Evolutionary conservation across 164 flowering plant genomes (phyloP).

Genomic region (Liquidambar formosana): DNA sequence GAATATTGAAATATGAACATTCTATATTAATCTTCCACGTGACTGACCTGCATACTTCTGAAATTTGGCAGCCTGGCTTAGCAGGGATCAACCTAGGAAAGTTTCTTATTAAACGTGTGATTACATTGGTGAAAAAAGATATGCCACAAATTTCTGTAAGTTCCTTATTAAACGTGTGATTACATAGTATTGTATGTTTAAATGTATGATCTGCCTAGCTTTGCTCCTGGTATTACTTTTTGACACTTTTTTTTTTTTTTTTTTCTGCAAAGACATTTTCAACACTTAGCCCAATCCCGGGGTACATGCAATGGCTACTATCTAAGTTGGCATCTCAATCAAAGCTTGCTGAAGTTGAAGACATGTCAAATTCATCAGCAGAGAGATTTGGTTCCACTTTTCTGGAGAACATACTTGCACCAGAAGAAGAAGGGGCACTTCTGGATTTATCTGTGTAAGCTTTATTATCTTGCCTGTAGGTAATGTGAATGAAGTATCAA

Average conservation of each 20-base stretch:
- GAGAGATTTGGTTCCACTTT: slow-evolving; percentile 49
- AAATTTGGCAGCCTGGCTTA: slow-evolving; percentile 78
- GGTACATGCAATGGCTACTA: slow-evolving; percentile 85
- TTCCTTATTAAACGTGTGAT: too few species aligned
- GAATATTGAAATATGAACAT: neutral
- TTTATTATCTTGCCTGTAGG: neutral
- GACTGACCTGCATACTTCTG: slow-evolving; percentile 18
- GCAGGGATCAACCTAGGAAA: slow-evolving; percentile 92
- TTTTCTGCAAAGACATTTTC: slow-evolving; percentile 67
- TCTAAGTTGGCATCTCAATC: slow-evolving; percentile 82
- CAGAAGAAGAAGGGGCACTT: slow-evolving; percentile 74
- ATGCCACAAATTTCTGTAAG: slow-evolving; percentile 90
- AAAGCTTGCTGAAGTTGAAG: slow-evolving; percentile 52
- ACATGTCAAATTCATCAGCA: slow-evolving; percentile 20
- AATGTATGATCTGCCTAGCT: neutral
- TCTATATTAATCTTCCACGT: neutral
- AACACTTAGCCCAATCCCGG: slow-evolving; percentile 93
- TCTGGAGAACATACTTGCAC: slow-evolving; percentile 66
- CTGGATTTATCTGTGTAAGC: slow-evolving; percentile 58
- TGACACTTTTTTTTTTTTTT: slow-evolving; percentile 11
- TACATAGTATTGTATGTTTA: neutral
- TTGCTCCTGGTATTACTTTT: slow-evolving; percentile 11
- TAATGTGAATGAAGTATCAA: neutral
- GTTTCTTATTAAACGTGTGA: slow-evolving; percentile 91
- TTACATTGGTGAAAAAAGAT: slow-evolving; percentile 72